Evolutionary conservation across 441 rosid genomes (phyloP).

Genomic region (Biscutella laevigata): DNA sequence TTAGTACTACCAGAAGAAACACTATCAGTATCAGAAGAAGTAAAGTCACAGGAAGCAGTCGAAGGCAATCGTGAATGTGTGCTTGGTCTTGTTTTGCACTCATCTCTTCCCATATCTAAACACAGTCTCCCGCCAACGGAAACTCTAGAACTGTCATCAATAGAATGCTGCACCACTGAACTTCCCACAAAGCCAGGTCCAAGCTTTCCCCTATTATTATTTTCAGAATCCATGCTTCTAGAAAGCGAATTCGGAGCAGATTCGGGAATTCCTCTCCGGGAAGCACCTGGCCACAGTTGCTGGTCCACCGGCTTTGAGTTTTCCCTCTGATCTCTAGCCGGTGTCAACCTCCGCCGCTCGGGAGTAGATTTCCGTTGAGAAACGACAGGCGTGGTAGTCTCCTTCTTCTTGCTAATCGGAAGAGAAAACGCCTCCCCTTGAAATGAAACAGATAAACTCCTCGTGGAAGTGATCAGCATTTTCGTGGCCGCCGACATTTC

Average conservation of each 20-base stretch:
- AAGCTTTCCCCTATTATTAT: slow-evolving; percentile 21
- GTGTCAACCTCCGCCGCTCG: slow-evolving; percentile 44
- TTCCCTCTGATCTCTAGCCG: slow-evolving; percentile 56
- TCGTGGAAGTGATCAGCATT: slow-evolving; percentile 53
- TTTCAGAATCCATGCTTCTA: slow-evolving; percentile 49
- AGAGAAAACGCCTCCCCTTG: slow-evolving; percentile 66
- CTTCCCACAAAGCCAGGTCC: slow-evolving; percentile 44
- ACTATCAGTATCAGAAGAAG: slow-evolving; percentile 54
- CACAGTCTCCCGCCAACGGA: slow-evolving; percentile 38
- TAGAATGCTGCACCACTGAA: slow-evolving; percentile 40
- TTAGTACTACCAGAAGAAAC: slow-evolving; percentile 54
- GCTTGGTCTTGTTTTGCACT: slow-evolving; percentile 28
- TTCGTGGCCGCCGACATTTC: slow-evolving; percentile 42
- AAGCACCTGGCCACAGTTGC: slow-evolving; percentile 53
- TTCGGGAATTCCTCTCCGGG: slow-evolving; percentile 28
- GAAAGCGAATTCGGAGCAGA: slow-evolving; percentile 33
- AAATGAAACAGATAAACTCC: slow-evolving; percentile 63
- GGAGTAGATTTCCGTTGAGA: slow-evolving; percentile 38
- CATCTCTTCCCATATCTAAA: slow-evolving; percentile 38
- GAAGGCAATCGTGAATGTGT: slow-evolving; percentile 25
- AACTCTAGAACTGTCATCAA: slow-evolving; percentile 36
- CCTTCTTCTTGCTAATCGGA: slow-evolving; percentile 56
- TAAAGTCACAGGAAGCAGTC: slow-evolving; percentile 31
- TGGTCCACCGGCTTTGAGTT: slow-evolving; percentile 42
- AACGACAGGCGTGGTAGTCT: slow-evolving; percentile 22